A percentile compares a stretch with the other conserved stretches of the same genome.
phyloP scores from a whole-genome alignment of 257 asterid species.

The Solanum ossicruentum region DNA sequence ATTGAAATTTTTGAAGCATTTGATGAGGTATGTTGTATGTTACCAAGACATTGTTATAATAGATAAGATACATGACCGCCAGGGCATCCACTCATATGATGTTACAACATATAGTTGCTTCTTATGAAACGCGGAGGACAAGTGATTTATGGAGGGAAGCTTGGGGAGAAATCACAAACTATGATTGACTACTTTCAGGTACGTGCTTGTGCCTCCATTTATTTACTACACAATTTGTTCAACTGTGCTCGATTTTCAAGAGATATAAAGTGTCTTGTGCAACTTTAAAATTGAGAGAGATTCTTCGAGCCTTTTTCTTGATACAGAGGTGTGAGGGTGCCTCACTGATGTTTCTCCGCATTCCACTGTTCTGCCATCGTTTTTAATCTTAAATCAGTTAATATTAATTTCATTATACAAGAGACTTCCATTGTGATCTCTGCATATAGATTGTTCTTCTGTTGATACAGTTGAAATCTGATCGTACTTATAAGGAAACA shows the following conservation, averaged over 20 bases:
- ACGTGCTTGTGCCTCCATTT: neutral
- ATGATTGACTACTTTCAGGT: constrained; percentile 83
- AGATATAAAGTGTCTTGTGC: neutral
- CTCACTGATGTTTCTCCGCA: neutral
- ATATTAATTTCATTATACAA: neutral
- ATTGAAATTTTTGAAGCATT: constrained; percentile 91
- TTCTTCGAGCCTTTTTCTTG: neutral
- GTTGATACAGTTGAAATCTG: neutral
- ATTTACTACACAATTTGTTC: neutral
- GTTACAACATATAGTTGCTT: constrained; percentile 43
- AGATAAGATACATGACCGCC: neutral
- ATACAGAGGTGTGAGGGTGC: neutral
- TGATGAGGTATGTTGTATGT: constrained; percentile 72
- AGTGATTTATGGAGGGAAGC: constrained; percentile 88
- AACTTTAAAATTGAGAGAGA: neutral
- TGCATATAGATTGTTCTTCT: neutral
- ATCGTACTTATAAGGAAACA: neutral
- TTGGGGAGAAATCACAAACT: constrained; percentile 61
- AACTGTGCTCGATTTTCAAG: neutral
- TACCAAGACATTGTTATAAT: neutral
- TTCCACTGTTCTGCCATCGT: neutral
- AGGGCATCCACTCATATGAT: neutral
- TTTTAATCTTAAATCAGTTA: neutral
- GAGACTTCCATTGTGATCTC: neutral
- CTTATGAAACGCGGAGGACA: constrained; percentile 92